Percentiles rank a stretch among this genome's conserved stretches.
Evolutionary conservation across 2,329 filamentous ascomycete genomes (phyloP).

Genomic region (Curvularia sp.): DNA sequence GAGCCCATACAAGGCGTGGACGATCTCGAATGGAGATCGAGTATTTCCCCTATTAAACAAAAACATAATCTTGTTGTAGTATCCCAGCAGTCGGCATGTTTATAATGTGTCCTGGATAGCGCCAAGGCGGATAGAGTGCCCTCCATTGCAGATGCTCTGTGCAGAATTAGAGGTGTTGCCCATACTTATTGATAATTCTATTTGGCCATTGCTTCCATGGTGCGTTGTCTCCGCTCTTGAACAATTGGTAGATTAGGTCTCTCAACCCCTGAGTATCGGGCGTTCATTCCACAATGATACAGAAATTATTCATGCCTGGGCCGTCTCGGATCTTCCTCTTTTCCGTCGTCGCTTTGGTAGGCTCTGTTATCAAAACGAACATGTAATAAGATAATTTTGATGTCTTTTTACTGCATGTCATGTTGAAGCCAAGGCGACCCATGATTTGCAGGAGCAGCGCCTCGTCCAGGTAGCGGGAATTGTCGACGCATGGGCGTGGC

Average conservation of each 20-base stretch:
- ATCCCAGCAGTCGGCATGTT: background rate
- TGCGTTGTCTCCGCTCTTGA: background rate
- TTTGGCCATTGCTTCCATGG: background rate
- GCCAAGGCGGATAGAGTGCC: background rate
- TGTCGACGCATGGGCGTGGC: slow-evolving; percentile 84
- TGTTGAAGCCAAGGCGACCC: slow-evolving; percentile 74
- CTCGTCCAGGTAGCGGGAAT: slow-evolving; percentile 88
- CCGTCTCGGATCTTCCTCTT: slow-evolving; percentile 83
- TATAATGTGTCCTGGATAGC: background rate
- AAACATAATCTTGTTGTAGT: background rate
- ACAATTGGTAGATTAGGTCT: background rate
- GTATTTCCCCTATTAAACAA: background rate
- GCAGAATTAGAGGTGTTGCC: background rate
- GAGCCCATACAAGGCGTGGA: background rate
- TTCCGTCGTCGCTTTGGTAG: slow-evolving; percentile 56
- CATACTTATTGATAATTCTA: background rate
- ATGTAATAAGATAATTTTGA: slow-evolving; percentile 88
- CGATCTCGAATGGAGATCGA: background rate
- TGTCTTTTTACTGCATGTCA: slow-evolving; percentile 73
- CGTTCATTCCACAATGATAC: slow-evolving; percentile 68
- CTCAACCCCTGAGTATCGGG: background rate
- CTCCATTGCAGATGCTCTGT: background rate
- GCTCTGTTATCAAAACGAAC: slow-evolving; percentile 65
- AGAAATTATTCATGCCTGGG: slow-evolving; percentile 85
- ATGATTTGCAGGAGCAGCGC: slow-evolving; percentile 74